phyloP scores from a whole-genome alignment of 371 early-diverging fungal genomes.

The Mucor circinelloides region DNA sequence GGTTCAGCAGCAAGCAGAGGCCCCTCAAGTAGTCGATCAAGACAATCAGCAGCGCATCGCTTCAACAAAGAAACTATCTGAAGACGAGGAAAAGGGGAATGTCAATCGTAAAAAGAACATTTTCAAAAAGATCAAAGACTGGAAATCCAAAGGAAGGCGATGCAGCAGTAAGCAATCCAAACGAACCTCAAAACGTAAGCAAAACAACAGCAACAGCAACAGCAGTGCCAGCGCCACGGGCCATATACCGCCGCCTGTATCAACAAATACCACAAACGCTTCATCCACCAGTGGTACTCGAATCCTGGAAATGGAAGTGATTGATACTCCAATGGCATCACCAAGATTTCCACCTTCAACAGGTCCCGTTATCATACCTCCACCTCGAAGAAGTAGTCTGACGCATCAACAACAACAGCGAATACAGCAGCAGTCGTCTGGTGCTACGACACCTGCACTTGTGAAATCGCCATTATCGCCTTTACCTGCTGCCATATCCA shows the following conservation, averaged over 20 bases:
- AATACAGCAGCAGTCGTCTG: constrained; percentile 6
- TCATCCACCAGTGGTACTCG: neutral
- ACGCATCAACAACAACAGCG: neutral
- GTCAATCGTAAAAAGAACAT: constrained; percentile 17
- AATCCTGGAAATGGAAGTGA: constrained; percentile 43
- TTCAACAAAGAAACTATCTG: neutral
- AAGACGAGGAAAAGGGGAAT: neutral
- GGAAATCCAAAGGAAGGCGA: constrained; percentile 20
- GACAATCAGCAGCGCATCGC: neutral
- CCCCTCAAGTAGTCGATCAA: neutral
- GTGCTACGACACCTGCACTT: constrained; percentile 4
- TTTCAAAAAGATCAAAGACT: constrained; percentile 23
- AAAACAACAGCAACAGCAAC: neutral
- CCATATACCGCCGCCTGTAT: constrained; percentile 1
- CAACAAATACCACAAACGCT: neutral
- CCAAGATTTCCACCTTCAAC: constrained; percentile 21
- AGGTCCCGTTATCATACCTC: neutral
- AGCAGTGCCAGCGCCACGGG: neutral
- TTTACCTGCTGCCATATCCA: constrained; percentile 40
- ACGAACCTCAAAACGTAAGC: constrained; percentile 2
- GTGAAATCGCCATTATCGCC: constrained; percentile 52
- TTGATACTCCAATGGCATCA: constrained; percentile 43
- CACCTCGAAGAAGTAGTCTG: constrained; percentile 1
- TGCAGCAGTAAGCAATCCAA: constrained; percentile 3
- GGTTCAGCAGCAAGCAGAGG: neutral